Evolutionary conservation across 495 filamentous ascomycete genomes (phyloP).

Genomic region (Aspergillus leporis): DNA sequence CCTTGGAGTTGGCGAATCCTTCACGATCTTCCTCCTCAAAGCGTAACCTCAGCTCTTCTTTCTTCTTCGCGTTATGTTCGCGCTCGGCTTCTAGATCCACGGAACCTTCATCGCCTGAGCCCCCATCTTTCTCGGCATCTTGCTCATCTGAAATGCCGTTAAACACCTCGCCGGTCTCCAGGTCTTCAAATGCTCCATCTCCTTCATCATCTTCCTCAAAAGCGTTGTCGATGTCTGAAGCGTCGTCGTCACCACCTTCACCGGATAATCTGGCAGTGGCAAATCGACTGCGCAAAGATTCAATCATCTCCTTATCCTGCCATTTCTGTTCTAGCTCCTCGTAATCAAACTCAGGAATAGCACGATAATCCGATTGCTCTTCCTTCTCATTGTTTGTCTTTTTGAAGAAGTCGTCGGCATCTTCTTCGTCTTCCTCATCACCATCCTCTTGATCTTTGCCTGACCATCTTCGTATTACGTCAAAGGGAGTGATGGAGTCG

Average conservation of each 20-base stretch:
- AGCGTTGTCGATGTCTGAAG: slow-evolving; percentile 44
- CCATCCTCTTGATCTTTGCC: slow-evolving; percentile 53
- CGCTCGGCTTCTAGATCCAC: slow-evolving; percentile 76
- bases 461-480: slow-evolving; percentile 77
- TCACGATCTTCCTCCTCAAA: slow-evolving; percentile 98
- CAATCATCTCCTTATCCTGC: slow-evolving; percentile 74
- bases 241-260: slow-evolving; percentile 35
- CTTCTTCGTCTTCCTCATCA: slow-evolving; percentile 55
- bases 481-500: slow-evolving; percentile 67
- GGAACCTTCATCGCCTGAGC: slow-evolving; percentile 32
- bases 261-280: slow-evolving; percentile 62
- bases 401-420: slow-evolving; percentile 82
- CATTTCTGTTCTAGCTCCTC: slow-evolving; percentile 80
- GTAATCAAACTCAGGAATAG: slow-evolving; percentile 78
- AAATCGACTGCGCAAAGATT: slow-evolving; percentile 72
- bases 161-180: slow-evolving; percentile 72
- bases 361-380: slow-evolving; percentile 70
- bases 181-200: slow-evolving; percentile 86
- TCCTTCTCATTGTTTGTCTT: slow-evolving; percentile 64
- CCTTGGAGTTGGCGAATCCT: slow-evolving; percentile 84
- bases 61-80: slow-evolving; percentile 83
- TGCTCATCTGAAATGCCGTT: slow-evolving; percentile 46
- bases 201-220: slow-evolving; percentile 68
- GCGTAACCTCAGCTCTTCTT: slow-evolving; percentile 89
- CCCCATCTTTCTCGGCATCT: slow-evolving; percentile 37